Conservation (phyloP, 1,284 basidiomycete genomes). For the Chalciporus sp. region DNA sequence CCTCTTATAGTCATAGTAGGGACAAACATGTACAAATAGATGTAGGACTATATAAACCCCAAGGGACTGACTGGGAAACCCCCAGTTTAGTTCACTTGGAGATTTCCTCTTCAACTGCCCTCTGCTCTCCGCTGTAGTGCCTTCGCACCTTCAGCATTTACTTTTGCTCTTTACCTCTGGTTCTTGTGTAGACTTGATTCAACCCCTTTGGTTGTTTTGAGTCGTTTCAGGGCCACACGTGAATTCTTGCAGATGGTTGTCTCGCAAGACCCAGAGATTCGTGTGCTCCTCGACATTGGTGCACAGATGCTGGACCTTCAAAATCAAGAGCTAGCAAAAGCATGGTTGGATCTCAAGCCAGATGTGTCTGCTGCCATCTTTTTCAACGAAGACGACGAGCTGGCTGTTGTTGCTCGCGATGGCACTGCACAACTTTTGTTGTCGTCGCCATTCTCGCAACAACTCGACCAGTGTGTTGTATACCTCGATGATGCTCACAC, state of each 20-base stretch:
- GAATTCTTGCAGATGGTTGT: slow-evolving; percentile 40
- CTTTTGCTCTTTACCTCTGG: too few relatives aligned
- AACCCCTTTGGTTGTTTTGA: too few relatives aligned
- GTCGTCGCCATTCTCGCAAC: slow-evolving; percentile 45
- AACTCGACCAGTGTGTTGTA: slow-evolving; percentile 48
- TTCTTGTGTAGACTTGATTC: too few relatives aligned
- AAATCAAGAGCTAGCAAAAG: slow-evolving; percentile 42
- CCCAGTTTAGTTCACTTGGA: too few relatives aligned
- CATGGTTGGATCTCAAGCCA: slow-evolving; percentile 41
- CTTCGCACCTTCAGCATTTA: too few relatives aligned
- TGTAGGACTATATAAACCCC: too few relatives aligned
- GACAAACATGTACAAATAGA: too few relatives aligned
- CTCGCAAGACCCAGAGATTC: slow-evolving; percentile 38
- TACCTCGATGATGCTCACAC: slow-evolving; percentile 64
- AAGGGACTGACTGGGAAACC: too few relatives aligned
- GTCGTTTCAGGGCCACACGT: too few relatives aligned
- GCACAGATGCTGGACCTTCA: slow-evolving; percentile 57
- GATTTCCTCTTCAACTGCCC: too few relatives aligned
- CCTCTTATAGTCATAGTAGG: too few relatives aligned
- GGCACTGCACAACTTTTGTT: slow-evolving; percentile 40
- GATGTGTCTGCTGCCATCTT: slow-evolving; percentile 47
- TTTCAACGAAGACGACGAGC: slow-evolving; percentile 48
- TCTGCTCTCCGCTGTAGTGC: too few relatives aligned
- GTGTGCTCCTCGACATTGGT: slow-evolving; percentile 55
- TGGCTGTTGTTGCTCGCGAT: slow-evolving; percentile 45